Base-by-base conservation (phyloP, 352 stramenopile genomes). In the Phytophthora sp. region DNA sequence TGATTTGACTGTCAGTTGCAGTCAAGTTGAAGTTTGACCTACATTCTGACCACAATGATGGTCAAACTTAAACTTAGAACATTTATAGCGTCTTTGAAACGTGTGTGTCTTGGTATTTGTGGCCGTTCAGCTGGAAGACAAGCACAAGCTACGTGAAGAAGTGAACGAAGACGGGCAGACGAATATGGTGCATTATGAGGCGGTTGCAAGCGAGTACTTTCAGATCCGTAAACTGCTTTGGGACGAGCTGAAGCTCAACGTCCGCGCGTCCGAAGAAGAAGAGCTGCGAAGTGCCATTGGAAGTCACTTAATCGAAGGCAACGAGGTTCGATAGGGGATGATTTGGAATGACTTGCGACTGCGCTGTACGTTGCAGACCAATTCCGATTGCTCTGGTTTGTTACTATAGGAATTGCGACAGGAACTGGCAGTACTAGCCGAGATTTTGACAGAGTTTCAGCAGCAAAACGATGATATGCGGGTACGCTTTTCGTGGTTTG, bases 361-460 rank as follows among this genome's bases (percentile, higher is more conserved):
- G 2, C 15, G 24, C 38, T 18, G n/a, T 20, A 31, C 18, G 7
- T 15, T 15, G 16, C 15, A 30, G 8, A 24, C n/a, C 24, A 24
- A 12, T 29, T 18, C 5, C 21, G 12, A 52, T 39, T 36, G 26
- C 56, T 13, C 7, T 54, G 20, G 27, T 1, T 38, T 54, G 13
- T 20, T 39, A 16, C n/a, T 59, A 8, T 42, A 89, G 76, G 76
- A 88, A 47, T 60, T 94, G 18, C 66, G 73, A 18, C 67, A 79
- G 27, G 86, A 94, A 47, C 67, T 94, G 15, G 45, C 59, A 1
- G 74, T 82, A 33, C 66, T 94, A 9, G 82, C 84, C 6, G 82
- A 94, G 57, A 93, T 94, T 44, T 59, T 94, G 26, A 71, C 77
- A 12, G 86, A 94, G 57, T 94, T 89, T 21, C 86, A 94, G 63